These are phyloP conservation scores for Volvox carteri DNA, from an alignment of 163 green algal species.

Conservation along the genomic window DNA sequence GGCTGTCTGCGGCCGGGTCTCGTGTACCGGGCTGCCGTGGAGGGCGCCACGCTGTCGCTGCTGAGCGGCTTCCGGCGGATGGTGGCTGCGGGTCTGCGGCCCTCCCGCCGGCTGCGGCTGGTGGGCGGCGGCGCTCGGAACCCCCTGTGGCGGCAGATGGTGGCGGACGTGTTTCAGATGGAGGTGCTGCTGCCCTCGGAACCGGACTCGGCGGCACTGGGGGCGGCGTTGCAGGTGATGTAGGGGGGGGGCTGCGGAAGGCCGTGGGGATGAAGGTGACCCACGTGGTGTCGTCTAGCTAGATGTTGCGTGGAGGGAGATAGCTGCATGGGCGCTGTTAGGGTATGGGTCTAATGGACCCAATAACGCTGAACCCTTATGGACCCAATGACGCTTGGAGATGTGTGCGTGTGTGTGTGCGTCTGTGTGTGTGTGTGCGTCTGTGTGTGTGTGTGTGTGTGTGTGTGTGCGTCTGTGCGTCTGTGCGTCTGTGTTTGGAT, in stretches of 20 bases:
- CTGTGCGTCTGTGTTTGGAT: too few species aligned
- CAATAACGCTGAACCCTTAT: too few species aligned
- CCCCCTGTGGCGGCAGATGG: slow-evolving; percentile 84
- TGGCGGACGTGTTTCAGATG: slow-evolving; percentile 86
- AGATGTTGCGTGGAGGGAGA: too few species aligned
- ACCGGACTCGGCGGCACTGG: slow-evolving; percentile 88
- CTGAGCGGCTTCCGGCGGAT: slow-evolving; percentile 72
- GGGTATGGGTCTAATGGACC: not conserved
- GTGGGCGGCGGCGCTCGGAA: slow-evolving; percentile 92
- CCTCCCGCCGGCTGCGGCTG: slow-evolving; percentile 74
- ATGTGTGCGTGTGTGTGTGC: too few species aligned
- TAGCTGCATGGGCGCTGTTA: too few species aligned
- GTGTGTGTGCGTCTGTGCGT: too few species aligned
- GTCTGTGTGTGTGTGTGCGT: too few species aligned
- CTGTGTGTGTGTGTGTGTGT: too few species aligned
- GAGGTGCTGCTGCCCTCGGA: slow-evolving; percentile 73
- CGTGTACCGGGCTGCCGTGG: slow-evolving; percentile 88
- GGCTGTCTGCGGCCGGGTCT: slow-evolving; percentile 80
- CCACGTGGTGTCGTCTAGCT: too few species aligned
- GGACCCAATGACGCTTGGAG: too few species aligned
- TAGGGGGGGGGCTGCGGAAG: not conserved
- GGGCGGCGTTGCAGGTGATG: slow-evolving; percentile 89
- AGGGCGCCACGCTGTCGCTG: slow-evolving; percentile 88
- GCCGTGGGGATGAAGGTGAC: not conserved
- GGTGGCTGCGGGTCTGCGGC: slow-evolving; percentile 54